Percentiles rank a stretch among this genome's conserved stretches.
Conservation (phyloP, 2,329 filamentous ascomycete genomes). For the Beauveria caledonica region DNA sequence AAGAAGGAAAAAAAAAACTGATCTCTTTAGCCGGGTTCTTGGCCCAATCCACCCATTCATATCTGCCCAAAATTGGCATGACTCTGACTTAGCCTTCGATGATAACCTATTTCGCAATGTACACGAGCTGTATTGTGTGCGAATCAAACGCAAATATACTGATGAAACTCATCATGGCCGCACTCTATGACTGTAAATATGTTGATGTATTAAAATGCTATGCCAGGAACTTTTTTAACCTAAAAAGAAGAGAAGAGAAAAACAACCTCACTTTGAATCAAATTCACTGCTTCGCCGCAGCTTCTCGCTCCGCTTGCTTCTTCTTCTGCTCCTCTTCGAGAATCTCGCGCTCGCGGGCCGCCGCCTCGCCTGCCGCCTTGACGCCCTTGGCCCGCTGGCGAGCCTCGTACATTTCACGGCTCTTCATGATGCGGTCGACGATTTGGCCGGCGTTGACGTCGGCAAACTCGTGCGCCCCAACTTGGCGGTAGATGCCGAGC, state of each 20-base stretch:
- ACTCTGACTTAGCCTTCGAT: conserved; percentile 1
- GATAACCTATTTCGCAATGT: neutral
- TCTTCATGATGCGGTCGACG: conserved; percentile 81
- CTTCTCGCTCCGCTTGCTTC: conserved; percentile 34
- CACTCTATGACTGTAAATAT: neutral
- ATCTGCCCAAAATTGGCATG: neutral
- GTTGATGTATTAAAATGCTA: neutral
- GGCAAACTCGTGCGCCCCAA: conserved; percentile 69
- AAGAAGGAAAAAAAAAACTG: neutral
- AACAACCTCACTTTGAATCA: neutral
- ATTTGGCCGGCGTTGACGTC: conserved; percentile 90
- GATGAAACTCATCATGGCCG: neutral
- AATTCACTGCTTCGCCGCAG: conserved; percentile 1
- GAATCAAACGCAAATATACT: neutral
- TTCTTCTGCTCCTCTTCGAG: conserved; percentile 50
- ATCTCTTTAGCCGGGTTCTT: conserved; percentile 1
- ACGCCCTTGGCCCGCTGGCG: conserved; percentile 83
- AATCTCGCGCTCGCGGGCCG: conserved; percentile 52
- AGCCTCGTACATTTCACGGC: conserved; percentile 81
- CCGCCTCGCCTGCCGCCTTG: conserved; percentile 70
- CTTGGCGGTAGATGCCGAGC: conserved; percentile 77
- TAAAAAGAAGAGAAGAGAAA: neutral
- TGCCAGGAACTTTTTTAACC: neutral
- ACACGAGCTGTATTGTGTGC: neutral
- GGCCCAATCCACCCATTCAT: conserved; percentile 1